Base-by-base conservation (phyloP, 2,329 filamentous ascomycete species). In the Xylariaceae sp. region DNA sequence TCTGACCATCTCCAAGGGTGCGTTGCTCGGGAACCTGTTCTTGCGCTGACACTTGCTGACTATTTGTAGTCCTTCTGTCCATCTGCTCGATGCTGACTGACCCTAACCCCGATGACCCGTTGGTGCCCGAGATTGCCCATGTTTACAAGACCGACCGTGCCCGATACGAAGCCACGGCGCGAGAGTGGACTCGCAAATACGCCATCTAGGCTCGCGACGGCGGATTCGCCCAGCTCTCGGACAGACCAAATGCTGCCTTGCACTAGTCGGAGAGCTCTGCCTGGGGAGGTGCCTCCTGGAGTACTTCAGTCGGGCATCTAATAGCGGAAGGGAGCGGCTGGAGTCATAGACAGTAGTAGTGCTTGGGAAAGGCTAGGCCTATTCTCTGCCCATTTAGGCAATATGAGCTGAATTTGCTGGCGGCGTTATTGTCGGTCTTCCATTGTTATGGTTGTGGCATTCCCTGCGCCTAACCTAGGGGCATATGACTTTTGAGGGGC, bases 81-180 rank as follows among this genome's bases (percentile, higher is more conserved):
- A 98, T 98, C 73, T 98, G 92, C 76, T 98, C 92, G 34, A 96
- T 98, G 92, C 74, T 98, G 63, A 98, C 92, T 58, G 92, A 98
- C 70, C 92, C 92, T 52, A 98, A 98, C 75, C 92, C 92, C 46
- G 92, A 98, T 63, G 92, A 98, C 65, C 92, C 92, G 58, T 81
- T 98, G 50, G 92, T 98, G 42, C 92, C 92, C 45, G 92, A 98
- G 72, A 98, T 98, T 56, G 92, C 92, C 55, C 92, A 98, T 60
- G 88, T 96, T 60, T 98, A 98, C 84, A 98, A 98, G 81, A 95
- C 90, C 47, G 92, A 98, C 66, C 84, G 88, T 53, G 79, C 85
- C 53, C 77, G 88, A 63, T 98, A 98, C 66, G 92, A 98, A 70
- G 85, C 87, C 48, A 96, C 89, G 38, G 92, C 92, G 42, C 76